Percentiles rank a stretch among this genome's conserved stretches.
Conservation (phyloP, 768 basidiomycete species). For the Lactarius trivialis region DNA sequence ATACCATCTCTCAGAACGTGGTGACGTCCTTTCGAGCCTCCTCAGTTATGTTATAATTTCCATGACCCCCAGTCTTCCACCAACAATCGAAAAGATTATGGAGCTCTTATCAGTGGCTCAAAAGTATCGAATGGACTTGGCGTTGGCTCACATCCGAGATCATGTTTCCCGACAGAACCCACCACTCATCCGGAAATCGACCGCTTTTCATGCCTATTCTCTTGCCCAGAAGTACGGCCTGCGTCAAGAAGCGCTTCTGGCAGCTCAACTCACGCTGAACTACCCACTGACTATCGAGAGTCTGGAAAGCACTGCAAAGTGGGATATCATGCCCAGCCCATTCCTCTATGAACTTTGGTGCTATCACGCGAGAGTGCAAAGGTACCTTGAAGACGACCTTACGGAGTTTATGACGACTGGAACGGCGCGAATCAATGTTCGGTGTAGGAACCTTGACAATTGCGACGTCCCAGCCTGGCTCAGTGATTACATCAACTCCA, state of each 20-base stretch:
- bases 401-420: background rate
- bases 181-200: conserved; percentile 6
- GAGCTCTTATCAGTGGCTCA: conserved; percentile 10
- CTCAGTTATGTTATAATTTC: conserved; percentile 10
- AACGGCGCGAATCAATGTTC: background rate
- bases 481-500: background rate
- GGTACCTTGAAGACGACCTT: background rate
- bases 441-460: background rate
- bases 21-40: conserved; percentile 11
- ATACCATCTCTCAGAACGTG: conserved; percentile 1
- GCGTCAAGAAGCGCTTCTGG: conserved; percentile 4
- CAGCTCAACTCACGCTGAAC: conserved; percentile 1
- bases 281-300: background rate
- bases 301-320: background rate
- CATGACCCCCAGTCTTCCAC: background rate
- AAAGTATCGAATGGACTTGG: conserved; percentile 2
- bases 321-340: background rate
- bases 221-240: conserved; percentile 7
- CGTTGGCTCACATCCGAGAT: conserved; percentile 2
- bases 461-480: conserved; percentile 7
- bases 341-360: conserved; percentile 8
- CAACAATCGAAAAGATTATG: background rate
- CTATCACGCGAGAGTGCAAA: conserved; percentile 5
- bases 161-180: background rate
- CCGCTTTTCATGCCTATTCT: background rate